A percentile compares a stretch with the other conserved stretches of the same genome.
Conservation (phyloP, 768 basidiomycete species). For the Tulasnella sp. region DNA sequence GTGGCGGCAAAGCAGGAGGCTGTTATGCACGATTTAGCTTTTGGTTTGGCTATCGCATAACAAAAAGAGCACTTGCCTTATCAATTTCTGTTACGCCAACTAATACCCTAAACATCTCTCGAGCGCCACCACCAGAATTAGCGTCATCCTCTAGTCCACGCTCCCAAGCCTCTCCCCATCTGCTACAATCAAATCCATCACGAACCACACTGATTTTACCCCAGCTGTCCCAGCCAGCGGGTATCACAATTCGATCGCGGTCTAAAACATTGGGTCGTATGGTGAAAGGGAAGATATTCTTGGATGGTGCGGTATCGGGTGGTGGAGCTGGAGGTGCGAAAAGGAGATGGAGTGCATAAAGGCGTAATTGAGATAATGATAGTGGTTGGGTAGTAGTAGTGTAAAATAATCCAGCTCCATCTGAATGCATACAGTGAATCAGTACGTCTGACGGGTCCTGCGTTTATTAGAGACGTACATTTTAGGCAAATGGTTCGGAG, state of each 20-base stretch:
- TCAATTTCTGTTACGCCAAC: conserved; percentile 57
- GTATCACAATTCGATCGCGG: conserved; percentile 82
- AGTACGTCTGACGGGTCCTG: conserved; percentile 13
- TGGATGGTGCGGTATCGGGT: conserved; percentile 35
- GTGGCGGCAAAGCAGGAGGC: conserved; percentile 54
- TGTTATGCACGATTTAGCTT: conserved; percentile 23
- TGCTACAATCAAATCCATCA: conserved; percentile 79
- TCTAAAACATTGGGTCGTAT: conserved; percentile 86
- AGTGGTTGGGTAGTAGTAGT: conserved; percentile 61
- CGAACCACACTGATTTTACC: conserved; percentile 84
- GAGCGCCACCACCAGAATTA: conserved; percentile 43
- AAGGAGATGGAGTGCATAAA: conserved; percentile 71
- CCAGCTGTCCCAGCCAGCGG: conserved; percentile 97
- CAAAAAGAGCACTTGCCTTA: conserved; percentile 39
- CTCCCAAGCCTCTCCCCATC: conserved; percentile 72
- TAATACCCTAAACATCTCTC: conserved; percentile 51
- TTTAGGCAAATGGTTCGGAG: conserved; percentile 83
- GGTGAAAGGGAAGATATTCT: conserved; percentile 75
- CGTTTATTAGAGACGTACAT: conserved; percentile 85
- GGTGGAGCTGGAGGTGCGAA: conserved; percentile 61
- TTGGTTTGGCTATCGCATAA: background rate
- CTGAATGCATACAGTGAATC: conserved; percentile 29
- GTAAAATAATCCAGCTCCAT: conserved; percentile 86
- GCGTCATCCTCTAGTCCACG: conserved; percentile 37
- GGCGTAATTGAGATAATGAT: conserved; percentile 61